Percentiles rank a stretch among this genome's conserved stretches.
Evolutionary conservation across 805 yeast genomes (phyloP).

Genomic region (Lipomyces yamadae): DNA sequence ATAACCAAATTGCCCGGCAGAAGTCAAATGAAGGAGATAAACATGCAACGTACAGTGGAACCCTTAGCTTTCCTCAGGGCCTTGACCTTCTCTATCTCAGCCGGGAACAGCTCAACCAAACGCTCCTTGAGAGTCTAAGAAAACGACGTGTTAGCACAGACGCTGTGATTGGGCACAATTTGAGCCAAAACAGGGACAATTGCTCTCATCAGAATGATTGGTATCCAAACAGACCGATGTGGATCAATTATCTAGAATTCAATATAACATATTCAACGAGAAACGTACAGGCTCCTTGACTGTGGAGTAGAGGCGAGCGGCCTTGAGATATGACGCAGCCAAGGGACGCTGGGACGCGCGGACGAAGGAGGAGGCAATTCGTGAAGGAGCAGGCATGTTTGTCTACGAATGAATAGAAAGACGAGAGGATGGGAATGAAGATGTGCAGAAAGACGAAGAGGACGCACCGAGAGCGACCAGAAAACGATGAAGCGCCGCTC

Average conservation of each 20-base stretch:
- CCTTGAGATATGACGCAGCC: constrained; percentile 27
- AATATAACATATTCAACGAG: background rate
- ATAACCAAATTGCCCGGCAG: constrained; percentile 3
- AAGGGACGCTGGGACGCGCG: constrained; percentile 37
- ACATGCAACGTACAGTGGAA: constrained; percentile 55
- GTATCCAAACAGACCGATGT: background rate
- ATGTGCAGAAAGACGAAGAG: constrained; percentile 1
- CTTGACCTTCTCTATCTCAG: constrained; percentile 88
- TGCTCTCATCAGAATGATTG: background rate
- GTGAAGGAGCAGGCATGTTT: constrained; percentile 36
- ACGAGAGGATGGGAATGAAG: constrained; percentile 4
- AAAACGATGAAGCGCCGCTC: constrained; percentile 4
- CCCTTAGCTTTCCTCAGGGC: constrained; percentile 89
- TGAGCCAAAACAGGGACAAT: background rate
- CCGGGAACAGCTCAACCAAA: constrained; percentile 90
- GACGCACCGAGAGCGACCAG: background rate
- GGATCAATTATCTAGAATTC: background rate
- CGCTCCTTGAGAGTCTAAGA: constrained; percentile 80
- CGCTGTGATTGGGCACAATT: background rate
- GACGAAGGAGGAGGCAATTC: constrained; percentile 33
- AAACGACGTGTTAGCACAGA: constrained; percentile 1
- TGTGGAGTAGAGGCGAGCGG: constrained; percentile 38
- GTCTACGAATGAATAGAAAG: background rate
- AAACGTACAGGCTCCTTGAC: constrained; percentile 41
- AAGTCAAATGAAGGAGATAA: background rate